Percentiles rank a stretch among this genome's conserved stretches.
Conservation (phyloP, 768 basidiomycete species). For the Suillus ampliporus region DNA sequence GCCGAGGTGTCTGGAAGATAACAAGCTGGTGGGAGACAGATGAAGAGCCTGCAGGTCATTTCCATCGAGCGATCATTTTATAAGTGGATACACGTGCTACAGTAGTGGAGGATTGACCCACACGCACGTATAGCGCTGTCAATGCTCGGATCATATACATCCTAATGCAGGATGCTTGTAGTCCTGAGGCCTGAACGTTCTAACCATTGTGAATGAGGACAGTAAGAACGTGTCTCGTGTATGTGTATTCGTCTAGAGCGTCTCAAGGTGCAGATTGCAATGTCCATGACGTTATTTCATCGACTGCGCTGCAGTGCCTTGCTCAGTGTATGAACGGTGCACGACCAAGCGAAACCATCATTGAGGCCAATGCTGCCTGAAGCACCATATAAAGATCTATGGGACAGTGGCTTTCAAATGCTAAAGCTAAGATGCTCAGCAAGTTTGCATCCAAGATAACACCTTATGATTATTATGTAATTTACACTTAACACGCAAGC, state of each 20-base stretch:
- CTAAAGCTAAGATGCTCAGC: too few species aligned
- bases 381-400: background rate
- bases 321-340: background rate
- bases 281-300: background rate
- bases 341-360: background rate
- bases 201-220: background rate
- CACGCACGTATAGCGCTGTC: slow-evolving; percentile 15
- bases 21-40: slow-evolving; percentile 2
- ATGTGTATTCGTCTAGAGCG: background rate
- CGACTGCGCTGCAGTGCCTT: background rate
- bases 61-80: slow-evolving; percentile 25
- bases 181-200: background rate
- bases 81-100: slow-evolving; percentile 31
- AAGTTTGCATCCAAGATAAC: too few species aligned
- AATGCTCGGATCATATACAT: background rate
- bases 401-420: too few species aligned
- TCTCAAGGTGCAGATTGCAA: background rate
- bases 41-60: background rate
- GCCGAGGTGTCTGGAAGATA: slow-evolving; percentile 4
- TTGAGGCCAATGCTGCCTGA: too few species aligned
- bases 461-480: slow-evolving; percentile 2
- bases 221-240: slow-evolving; percentile 2
- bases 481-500: background rate
- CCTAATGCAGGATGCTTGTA: slow-evolving; percentile 1
- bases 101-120: slow-evolving; percentile 8